Evolutionary conservation across 306 rosid species (phyloP).

Genomic region (Cucurbita moschata): DNA sequence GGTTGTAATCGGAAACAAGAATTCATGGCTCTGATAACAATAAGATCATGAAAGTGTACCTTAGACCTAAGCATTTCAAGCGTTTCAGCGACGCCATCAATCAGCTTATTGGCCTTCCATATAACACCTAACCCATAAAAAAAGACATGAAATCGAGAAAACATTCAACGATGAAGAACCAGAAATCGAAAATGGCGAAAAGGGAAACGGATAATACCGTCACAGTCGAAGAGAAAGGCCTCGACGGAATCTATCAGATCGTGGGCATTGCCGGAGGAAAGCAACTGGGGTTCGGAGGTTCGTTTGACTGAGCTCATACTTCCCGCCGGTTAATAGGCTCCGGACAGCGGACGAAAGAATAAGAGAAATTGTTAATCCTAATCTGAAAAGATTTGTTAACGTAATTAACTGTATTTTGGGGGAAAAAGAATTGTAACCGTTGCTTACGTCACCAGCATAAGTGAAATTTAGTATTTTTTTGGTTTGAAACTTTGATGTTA

Average conservation of each 20-base stretch:
- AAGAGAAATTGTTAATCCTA: background rate
- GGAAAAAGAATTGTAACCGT: too few relatives aligned
- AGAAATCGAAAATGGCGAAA: background rate
- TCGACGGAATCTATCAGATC: constrained; percentile 50
- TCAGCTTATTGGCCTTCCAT: constrained; percentile 75
- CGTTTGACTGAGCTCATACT: background rate
- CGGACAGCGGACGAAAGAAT: background rate
- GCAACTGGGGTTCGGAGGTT: constrained; percentile 9
- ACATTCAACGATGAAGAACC: too few relatives aligned
- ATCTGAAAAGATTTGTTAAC: too few relatives aligned
- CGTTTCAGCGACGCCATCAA: constrained; percentile 56
- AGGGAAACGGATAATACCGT: constrained; percentile 24
- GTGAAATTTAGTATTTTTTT: too few relatives aligned
- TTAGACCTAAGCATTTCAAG: constrained; percentile 68
- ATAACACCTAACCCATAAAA: constrained; percentile 45
- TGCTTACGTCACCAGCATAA: too few relatives aligned
- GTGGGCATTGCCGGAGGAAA: constrained; percentile 26
- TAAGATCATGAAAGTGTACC: constrained; percentile 8
- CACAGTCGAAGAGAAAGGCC: constrained; percentile 92
- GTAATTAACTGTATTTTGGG: too few relatives aligned
- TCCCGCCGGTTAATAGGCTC: background rate
- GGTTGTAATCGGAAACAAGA: background rate
- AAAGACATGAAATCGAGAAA: background rate
- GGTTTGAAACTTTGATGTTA: too few relatives aligned
- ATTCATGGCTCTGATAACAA: background rate